Base-by-base conservation (phyloP, 2,329 filamentous ascomycete genomes). In the Paramyrothecium roridum region DNA sequence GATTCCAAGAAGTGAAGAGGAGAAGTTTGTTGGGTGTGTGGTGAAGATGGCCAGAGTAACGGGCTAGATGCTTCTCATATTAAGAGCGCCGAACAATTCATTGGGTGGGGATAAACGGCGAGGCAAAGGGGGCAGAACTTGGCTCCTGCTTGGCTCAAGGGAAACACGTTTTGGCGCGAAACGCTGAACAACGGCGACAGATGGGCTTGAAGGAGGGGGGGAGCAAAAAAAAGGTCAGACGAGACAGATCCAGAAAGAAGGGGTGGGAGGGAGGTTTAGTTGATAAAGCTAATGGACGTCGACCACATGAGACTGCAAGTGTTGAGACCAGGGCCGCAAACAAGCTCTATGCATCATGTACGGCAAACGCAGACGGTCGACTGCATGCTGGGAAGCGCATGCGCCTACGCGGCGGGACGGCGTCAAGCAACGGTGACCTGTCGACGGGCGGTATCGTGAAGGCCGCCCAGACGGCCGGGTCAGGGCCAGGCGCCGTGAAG, bases 371-470 rank as follows among this genome's bases (percentile, higher is more conserved):
- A n/a, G n/a, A n/a, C n/a, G n/a, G n/a, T n/a, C n/a, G n/a, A n/a
- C n/a, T n/a, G n/a, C n/a, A n/a, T n/a, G n/a, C n/a, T n/a, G n/a
- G n/a, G n/a, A n/a, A n/a, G n/a, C 26, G 26, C n/a, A 30, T 30
- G 26, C 26, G 26, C 26, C 26, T 43, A 43, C 3, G 12, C 37
- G 37, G 13, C 37, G 13, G 37, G 37, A 16, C 10, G n/a, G 37
- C 37, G 37, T 43, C 37, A 43, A 43, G 49, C 49, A 51, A 51
- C 49, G 49, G 33, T 50, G 52, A 50, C 54, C 54, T 56, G 52
- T 56, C 37, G 54, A 48, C 22, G 45, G 22, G 21, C 48, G 40
- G 26, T 48, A 45, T 49, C 48, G 26, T 30, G 21, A 23, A 37
- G 49, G 49, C 21, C 49, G 49, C 49, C 46, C n/a, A 45, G 19